phyloP scores from a whole-genome alignment of 2,329 filamentous ascomycete species.

The Alternaria arborescens region DNA sequence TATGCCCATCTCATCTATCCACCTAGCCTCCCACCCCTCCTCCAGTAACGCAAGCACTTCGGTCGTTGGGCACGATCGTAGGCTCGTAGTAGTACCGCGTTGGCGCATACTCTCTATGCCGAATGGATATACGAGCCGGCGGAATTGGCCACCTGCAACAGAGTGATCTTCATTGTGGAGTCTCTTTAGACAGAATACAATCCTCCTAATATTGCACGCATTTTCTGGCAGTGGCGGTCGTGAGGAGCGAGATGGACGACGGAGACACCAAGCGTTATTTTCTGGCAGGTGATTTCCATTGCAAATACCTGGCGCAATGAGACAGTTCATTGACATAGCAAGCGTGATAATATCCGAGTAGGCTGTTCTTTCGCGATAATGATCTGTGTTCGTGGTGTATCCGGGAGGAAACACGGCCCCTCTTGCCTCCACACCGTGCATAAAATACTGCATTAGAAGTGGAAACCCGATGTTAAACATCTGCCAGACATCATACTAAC shows the following conservation, averaged over 20 bases:
- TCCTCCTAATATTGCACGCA: conserved; percentile 1
- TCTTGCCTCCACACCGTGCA: neutral
- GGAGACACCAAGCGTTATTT: conserved; percentile 2
- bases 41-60: neutral
- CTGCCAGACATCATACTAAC: neutral
- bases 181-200: conserved; percentile 1
- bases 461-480: neutral
- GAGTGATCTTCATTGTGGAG: conserved; percentile 4
- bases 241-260: neutral
- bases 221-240: neutral
- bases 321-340: conserved; percentile 7
- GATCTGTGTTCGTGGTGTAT: neutral
- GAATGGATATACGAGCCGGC: neutral
- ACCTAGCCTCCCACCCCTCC: neutral
- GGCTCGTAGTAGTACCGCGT: neutral
- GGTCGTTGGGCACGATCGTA: neutral
- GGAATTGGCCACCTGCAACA: neutral
- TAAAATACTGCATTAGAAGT: neutral
- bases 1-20: neutral
- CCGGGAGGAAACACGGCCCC: neutral
- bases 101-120: neutral
- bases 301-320: conserved; percentile 9
- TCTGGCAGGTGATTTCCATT: neutral
- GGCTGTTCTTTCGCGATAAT: conserved; percentile 4
- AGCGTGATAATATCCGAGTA: conserved; percentile 9